These are phyloP conservation scores for Benincasa hispida DNA, from an alignment of 306 rosid species.

Conservation along the genomic window DNA sequence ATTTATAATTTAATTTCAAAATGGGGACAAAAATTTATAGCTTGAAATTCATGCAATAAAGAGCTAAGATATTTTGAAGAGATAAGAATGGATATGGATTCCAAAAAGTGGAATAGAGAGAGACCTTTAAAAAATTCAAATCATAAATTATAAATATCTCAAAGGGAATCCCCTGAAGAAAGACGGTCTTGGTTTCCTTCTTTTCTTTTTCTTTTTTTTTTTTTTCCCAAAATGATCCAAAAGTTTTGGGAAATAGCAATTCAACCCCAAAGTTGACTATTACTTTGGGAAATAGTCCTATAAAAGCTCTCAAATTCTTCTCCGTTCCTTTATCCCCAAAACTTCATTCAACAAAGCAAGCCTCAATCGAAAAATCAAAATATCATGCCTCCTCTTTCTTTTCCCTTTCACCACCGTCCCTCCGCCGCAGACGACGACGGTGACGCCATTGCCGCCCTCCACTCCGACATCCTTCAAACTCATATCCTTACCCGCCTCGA, in stretches of 20 bases:
- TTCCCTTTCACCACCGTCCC: neutral
- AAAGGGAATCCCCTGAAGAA: neutral
- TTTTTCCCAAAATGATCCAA: neutral
- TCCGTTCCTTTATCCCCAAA: neutral
- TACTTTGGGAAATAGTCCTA: neutral
- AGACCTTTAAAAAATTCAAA: neutral
- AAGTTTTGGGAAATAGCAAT: neutral
- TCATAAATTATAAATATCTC: neutral
- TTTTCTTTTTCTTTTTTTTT: neutral
- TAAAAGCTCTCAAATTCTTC: neutral
- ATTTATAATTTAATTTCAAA: no score
- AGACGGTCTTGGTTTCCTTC: neutral
- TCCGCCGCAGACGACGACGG: neutral
- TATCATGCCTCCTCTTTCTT: conserved; percentile 4
- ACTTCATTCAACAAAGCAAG: neutral
- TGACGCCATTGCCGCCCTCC: conserved; percentile 31
- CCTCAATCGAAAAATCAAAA: neutral
- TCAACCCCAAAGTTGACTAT: neutral
- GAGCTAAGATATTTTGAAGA: neutral
- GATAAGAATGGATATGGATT: neutral
- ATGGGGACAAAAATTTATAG: neutral
- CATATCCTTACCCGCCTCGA: conserved; percentile 73
- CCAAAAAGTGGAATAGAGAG: neutral
- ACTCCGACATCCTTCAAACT: conserved; percentile 41
- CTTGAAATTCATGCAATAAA: neutral